Evolutionary conservation across 2,329 filamentous ascomycete species (phyloP).

Genomic region (Aureobasidium sp.): DNA sequence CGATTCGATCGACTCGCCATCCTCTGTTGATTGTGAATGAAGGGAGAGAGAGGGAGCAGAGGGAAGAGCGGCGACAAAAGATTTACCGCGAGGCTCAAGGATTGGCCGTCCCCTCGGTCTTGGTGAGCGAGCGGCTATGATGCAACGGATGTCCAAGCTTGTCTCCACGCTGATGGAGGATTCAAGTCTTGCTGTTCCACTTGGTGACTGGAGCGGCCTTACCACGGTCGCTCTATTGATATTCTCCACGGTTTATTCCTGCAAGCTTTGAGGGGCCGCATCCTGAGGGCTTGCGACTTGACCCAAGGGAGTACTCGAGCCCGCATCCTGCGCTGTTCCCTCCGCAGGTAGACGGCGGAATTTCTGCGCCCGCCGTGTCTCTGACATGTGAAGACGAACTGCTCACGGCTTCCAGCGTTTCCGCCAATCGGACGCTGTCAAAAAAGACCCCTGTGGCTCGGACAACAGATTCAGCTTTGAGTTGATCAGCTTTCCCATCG

Average conservation of each 20-base stretch:
- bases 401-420: not conserved
- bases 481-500: not conserved
- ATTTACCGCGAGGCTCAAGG: not conserved
- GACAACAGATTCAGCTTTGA: not conserved
- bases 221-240: not conserved
- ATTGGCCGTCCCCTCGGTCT: not conserved
- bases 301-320: not conserved
- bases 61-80: not conserved
- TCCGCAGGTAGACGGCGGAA: not conserved
- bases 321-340: not conserved
- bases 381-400: not conserved
- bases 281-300: not conserved
- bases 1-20: conserved; percentile 13
- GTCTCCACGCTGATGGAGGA: conserved; percentile 7
- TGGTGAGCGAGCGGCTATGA: conserved; percentile 7
- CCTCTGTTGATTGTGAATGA: not conserved
- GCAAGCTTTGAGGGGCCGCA: not conserved
- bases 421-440: not conserved
- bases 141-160: conserved; percentile 9
- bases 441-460: not conserved
- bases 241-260: not conserved
- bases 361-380: not conserved
- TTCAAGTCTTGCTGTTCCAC: not conserved
- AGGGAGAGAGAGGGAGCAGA: not conserved
- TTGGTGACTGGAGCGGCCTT: not conserved